A percentile compares a stretch with the other conserved stretches of the same genome.
Evolutionary conservation across 805 yeast genomes (phyloP).

Genomic region (Teunomyces pallodes): DNA sequence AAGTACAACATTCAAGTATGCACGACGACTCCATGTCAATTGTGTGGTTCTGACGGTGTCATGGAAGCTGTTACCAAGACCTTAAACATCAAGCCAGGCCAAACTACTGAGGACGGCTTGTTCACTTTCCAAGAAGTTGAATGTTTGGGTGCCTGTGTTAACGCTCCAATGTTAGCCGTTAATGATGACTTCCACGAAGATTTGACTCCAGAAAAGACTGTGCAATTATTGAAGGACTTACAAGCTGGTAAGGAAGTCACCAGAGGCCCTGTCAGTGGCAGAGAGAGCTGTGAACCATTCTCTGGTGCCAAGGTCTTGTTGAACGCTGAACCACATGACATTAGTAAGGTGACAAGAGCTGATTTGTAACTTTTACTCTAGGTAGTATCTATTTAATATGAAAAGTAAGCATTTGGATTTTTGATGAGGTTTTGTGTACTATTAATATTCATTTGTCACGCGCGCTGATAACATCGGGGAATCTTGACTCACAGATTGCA

Average conservation of each 20-base stretch:
- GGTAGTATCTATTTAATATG: slow-evolving; percentile 1
- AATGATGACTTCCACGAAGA: slow-evolving; percentile 85
- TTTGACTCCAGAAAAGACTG: slow-evolving; percentile 64
- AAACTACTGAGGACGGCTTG: slow-evolving; percentile 69
- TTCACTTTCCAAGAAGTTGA: slow-evolving; percentile 87
- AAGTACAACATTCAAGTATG: slow-evolving; percentile 81
- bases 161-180: slow-evolving; percentile 84
- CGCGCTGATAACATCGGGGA: slow-evolving; percentile 2
- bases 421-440: neutral
- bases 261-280: slow-evolving; percentile 70
- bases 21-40: slow-evolving; percentile 87
- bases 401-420: neutral
- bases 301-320: slow-evolving; percentile 65
- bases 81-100: slow-evolving; percentile 68
- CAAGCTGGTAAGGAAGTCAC: slow-evolving; percentile 58
- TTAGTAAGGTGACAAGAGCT: slow-evolving; percentile 66
- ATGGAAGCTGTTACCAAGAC: slow-evolving; percentile 64
- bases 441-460: neutral
- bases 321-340: slow-evolving; percentile 62
- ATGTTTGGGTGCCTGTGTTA: slow-evolving; percentile 89
- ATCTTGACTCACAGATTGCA: slow-evolving; percentile 1
- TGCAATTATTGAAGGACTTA: slow-evolving; percentile 58
- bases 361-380: slow-evolving; percentile 47
- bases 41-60: slow-evolving; percentile 78
- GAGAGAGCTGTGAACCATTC: slow-evolving; percentile 75